Conservation (phyloP, 352 stramenopile genomes). For the Pelagophyceae sp. region DNA sequence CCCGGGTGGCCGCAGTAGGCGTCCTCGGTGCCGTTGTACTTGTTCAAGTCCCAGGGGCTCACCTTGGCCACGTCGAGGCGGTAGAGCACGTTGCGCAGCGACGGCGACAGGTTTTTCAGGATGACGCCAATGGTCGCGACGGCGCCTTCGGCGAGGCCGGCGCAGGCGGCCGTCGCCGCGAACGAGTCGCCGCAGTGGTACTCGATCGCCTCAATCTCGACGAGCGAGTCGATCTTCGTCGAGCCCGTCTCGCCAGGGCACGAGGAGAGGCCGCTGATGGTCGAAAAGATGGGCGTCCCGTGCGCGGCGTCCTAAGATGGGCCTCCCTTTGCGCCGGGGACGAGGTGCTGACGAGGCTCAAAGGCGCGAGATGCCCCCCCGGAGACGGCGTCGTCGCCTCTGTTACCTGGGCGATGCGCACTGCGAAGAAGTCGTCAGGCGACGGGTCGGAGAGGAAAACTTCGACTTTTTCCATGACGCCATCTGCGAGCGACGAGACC, state of each 20-base stretch:
- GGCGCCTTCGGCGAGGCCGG: not conserved
- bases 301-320: not conserved
- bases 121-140: not conserved
- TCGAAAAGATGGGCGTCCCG: slow-evolving; percentile 6
- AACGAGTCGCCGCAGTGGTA: too few species aligned
- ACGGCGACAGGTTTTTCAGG: not conserved
- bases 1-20: too few species aligned
- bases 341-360: too few species aligned
- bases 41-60: too few species aligned
- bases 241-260: not conserved
- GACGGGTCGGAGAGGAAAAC: not conserved
- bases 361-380: too few species aligned
- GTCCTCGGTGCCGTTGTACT: too few species aligned
- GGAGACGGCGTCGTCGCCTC: too few species aligned
- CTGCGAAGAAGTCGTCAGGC: not conserved
- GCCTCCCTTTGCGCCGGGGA: too few species aligned
- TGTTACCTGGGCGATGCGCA: not conserved
- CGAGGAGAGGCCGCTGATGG: not conserved
- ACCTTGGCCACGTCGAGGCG: too few species aligned
- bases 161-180: not conserved
- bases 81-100: not conserved
- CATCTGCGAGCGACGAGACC: not conserved
- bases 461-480: not conserved
- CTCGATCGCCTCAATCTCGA: not conserved
- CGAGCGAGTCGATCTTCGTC: not conserved